A percentile compares a stretch with the other conserved stretches of the same genome.
Evolutionary conservation across 768 basidiomycete species (phyloP).

Genomic region (Rhizopogon roseolus): DNA sequence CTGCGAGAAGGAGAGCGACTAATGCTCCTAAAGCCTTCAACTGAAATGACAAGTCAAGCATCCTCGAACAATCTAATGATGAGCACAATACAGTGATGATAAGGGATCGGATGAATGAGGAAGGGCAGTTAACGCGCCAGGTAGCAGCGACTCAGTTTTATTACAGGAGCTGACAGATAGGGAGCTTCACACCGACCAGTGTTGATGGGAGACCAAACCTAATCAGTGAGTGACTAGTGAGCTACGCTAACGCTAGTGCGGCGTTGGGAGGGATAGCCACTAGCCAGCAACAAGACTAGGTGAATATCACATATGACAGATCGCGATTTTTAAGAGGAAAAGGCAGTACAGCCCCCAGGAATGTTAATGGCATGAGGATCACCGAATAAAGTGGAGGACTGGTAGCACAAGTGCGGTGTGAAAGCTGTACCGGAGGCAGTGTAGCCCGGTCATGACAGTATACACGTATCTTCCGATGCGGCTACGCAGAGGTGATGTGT

Average conservation of each 20-base stretch:
- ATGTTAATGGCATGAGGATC: no score
- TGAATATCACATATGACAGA: not conserved
- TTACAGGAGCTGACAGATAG: not conserved
- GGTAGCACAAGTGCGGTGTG: no score
- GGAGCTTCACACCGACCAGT: not conserved
- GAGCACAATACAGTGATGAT: not conserved
- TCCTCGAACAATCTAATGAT: slow-evolving; percentile 9
- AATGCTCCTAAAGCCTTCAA: slow-evolving; percentile 16
- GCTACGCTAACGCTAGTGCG: not conserved
- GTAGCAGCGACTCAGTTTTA: not conserved
- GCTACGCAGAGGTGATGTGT: no score
- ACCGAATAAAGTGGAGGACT: no score
- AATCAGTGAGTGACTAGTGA: not conserved
- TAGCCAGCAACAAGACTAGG: not conserved
- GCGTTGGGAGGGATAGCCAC: not conserved
- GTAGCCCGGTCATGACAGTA: no score
- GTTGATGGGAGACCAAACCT: not conserved
- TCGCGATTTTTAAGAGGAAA: no score
- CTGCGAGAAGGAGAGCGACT: slow-evolving; percentile 11
- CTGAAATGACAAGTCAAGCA: slow-evolving; percentile 4
- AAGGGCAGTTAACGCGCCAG: not conserved
- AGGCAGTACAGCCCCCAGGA: no score
- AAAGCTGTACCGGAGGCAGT: no score
- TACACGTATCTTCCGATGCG: no score
- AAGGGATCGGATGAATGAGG: not conserved